Conservation (phyloP, 2,329 filamentous ascomycete species). For the Camptophora hylomeconis region DNA sequence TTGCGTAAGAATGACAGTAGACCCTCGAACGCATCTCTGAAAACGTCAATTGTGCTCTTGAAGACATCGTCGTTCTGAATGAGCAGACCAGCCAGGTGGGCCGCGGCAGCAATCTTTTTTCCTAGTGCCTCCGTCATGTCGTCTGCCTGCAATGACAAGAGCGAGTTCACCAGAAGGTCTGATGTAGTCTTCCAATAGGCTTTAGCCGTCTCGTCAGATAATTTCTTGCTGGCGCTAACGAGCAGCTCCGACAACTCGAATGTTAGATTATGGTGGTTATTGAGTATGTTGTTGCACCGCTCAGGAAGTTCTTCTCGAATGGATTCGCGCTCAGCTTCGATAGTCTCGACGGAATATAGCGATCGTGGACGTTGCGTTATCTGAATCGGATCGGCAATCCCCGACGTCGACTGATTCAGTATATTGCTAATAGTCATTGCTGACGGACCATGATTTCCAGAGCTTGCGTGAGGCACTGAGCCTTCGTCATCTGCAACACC, state of each 20-base stretch:
- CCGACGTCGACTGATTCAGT: slow-evolving; percentile 8
- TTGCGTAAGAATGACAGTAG: slow-evolving; percentile 71
- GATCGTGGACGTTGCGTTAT: not conserved
- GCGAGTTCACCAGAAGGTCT: slow-evolving; percentile 66
- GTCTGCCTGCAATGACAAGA: slow-evolving; percentile 55
- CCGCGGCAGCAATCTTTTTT: slow-evolving; percentile 75
- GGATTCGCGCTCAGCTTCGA: slow-evolving; percentile 62
- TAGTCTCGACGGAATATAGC: slow-evolving; percentile 50
- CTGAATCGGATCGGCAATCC: slow-evolving; percentile 3
- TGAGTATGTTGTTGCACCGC: slow-evolving; percentile 77
- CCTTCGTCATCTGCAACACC: too few species aligned
- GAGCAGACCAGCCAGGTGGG: slow-evolving; percentile 69
- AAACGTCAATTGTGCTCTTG: slow-evolving; percentile 56
- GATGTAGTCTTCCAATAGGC: slow-evolving; percentile 60
- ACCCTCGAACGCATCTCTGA: slow-evolving; percentile 58
- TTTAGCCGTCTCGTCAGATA: slow-evolving; percentile 42
- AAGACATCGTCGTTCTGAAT: slow-evolving; percentile 84
- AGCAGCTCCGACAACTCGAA: slow-evolving; percentile 88
- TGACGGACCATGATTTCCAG: slow-evolving; percentile 7
- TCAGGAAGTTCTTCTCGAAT: slow-evolving; percentile 72
- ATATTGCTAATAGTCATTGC: slow-evolving; percentile 13
- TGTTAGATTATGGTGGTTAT: slow-evolving; percentile 74
- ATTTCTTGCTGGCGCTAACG: slow-evolving; percentile 53
- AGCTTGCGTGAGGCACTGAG: too few species aligned
- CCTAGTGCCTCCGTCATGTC: slow-evolving; percentile 42